A percentile compares a stretch with the other conserved stretches of the same genome.
Conservation (phyloP, 2,329 filamentous ascomycete genomes). For the Stemphylium beticola region DNA sequence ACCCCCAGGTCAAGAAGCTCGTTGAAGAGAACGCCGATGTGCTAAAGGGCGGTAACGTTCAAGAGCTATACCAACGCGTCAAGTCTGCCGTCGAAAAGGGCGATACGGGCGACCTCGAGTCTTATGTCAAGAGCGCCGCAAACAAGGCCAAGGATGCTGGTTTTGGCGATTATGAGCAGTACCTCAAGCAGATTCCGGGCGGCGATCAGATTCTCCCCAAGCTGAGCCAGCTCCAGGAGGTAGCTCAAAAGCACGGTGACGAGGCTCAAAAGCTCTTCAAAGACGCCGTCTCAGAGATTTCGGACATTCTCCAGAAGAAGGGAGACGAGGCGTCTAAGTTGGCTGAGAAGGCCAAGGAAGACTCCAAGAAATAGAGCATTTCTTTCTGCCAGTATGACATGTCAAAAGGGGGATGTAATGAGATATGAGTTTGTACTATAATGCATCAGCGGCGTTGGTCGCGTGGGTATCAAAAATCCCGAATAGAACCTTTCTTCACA, state of each 20-base stretch:
- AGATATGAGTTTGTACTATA: slow-evolving; percentile 11
- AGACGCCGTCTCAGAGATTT: slow-evolving; percentile 57
- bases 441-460: slow-evolving; percentile 12
- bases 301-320: slow-evolving; percentile 44
- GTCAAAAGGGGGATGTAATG: not conserved
- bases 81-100: slow-evolving; percentile 68
- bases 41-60: slow-evolving; percentile 70
- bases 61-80: slow-evolving; percentile 68
- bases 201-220: slow-evolving; percentile 70
- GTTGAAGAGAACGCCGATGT: slow-evolving; percentile 72
- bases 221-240: slow-evolving; percentile 67
- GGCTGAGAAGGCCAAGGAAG: slow-evolving; percentile 45
- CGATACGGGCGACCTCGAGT: slow-evolving; percentile 64
- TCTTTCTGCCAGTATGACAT: not conserved
- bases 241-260: slow-evolving; percentile 70
- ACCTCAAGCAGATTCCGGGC: slow-evolving; percentile 69
- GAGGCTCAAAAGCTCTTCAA: slow-evolving; percentile 73
- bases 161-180: slow-evolving; percentile 62
- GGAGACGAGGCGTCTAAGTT: slow-evolving; percentile 40
- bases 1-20: slow-evolving; percentile 74
- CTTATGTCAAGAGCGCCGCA: slow-evolving; percentile 65
- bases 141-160: slow-evolving; percentile 64
- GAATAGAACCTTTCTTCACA: not conserved
- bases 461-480: not conserved
- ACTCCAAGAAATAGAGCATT: slow-evolving; percentile 40